These are phyloP conservation scores for Suillus bovinus DNA, from an alignment of 768 basidiomycete species.

Conservation along the genomic window DNA sequence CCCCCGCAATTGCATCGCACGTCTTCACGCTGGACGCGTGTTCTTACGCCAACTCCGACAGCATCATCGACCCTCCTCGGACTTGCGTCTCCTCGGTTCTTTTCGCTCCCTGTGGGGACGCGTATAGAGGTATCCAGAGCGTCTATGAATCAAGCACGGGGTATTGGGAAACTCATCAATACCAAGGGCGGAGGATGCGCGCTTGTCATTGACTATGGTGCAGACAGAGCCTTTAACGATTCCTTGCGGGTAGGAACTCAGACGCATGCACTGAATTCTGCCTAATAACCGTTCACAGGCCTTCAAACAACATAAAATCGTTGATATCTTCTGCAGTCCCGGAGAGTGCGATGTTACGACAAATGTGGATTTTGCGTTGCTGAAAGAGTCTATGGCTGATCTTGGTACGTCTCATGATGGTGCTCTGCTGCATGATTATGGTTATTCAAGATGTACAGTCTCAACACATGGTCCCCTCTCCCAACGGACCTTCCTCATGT, in stretches of 20 bases:
- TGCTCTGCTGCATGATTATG: slow-evolving; percentile 8
- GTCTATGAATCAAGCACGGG: slow-evolving; percentile 65
- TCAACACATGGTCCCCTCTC: background rate
- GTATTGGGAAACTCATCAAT: slow-evolving; percentile 64
- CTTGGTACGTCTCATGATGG: slow-evolving; percentile 47
- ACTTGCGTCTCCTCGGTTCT: slow-evolving; percentile 69
- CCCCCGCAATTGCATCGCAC: slow-evolving; percentile 12
- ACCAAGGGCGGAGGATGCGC: slow-evolving; percentile 51
- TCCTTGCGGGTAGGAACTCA: slow-evolving; percentile 78
- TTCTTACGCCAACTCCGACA: slow-evolving; percentile 62
- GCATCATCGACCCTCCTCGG: slow-evolving; percentile 57
- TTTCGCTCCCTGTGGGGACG: slow-evolving; percentile 62
- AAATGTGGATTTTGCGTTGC: slow-evolving; percentile 94
- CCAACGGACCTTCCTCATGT: slow-evolving; percentile 56
- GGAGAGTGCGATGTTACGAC: slow-evolving; percentile 91
- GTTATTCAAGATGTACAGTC: background rate
- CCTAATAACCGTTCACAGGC: slow-evolving; percentile 50
- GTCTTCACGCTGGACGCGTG: slow-evolving; percentile 54
- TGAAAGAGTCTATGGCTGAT: slow-evolving; percentile 72
- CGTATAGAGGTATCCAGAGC: slow-evolving; percentile 81
- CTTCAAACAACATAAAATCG: slow-evolving; percentile 84
- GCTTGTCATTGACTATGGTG: slow-evolving; percentile 90
- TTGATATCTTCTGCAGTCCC: slow-evolving; percentile 81
- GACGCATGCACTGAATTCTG: slow-evolving; percentile 4
- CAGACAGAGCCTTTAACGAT: slow-evolving; percentile 60